These are phyloP conservation scores for Colletotrichum orchidophilum DNA, from an alignment of 2,329 filamentous ascomycete species.

Conservation along the genomic window DNA sequence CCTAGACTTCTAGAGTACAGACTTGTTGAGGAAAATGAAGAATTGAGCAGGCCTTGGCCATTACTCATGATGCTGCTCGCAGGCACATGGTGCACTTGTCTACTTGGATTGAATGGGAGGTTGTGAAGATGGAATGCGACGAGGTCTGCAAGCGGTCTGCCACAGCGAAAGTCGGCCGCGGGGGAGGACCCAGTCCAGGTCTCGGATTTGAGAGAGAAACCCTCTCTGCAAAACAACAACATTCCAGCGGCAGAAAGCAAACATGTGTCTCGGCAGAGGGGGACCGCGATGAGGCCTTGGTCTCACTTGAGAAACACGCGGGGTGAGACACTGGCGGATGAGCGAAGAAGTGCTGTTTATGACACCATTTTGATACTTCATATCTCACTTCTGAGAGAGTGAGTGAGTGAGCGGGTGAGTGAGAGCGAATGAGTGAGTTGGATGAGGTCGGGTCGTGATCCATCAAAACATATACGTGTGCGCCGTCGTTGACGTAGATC, in stretches of 20 bases:
- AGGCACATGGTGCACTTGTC: not conserved
- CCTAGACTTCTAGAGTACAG: not conserved
- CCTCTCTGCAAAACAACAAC: slow-evolving; percentile 11
- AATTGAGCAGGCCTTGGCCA: not conserved
- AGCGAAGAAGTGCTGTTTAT: not conserved
- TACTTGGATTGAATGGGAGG: not conserved
- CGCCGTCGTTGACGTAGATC: not conserved
- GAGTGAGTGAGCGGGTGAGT: not conserved
- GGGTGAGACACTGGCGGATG: not conserved
- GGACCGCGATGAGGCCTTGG: not conserved
- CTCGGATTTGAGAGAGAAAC: not conserved
- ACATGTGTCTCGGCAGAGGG: slow-evolving; percentile 14
- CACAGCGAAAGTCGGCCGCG: not conserved
- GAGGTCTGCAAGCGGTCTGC: not conserved
- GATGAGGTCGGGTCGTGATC: not conserved
- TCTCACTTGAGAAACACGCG: not conserved
- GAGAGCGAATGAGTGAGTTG: not conserved
- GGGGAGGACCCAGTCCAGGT: not conserved
- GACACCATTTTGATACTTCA: not conserved
- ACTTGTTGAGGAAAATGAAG: too few species aligned
- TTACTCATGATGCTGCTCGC: not conserved
- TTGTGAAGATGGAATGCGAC: not conserved
- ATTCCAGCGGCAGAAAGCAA: slow-evolving; percentile 23
- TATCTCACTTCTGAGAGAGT: not conserved
- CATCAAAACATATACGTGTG: not conserved